Base-by-base conservation (phyloP, 768 basidiomycete genomes). In the Hygrocybe punicea region DNA sequence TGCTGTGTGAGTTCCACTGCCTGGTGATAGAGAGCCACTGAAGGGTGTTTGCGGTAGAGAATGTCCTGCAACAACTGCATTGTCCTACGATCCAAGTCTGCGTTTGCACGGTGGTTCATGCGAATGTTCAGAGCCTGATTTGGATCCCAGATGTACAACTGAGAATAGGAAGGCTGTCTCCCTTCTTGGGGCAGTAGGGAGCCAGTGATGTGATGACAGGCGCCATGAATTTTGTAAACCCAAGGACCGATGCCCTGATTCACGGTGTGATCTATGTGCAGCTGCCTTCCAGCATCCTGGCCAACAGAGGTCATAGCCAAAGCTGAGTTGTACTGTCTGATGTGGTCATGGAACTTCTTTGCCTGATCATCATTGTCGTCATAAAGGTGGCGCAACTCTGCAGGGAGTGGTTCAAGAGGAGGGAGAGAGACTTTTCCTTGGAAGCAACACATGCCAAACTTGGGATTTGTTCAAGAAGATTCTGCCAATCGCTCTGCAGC, bases 81-180 rank as follows among this genome's bases (percentile, higher is more conserved):
- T 2, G 63, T 59, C 36, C 64, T 62, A 0, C 44, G 25, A 16
- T 60, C 33, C 9, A 60, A 24, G 4, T 60, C 44, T 2, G 42
- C 24, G n/a, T 68, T 29, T 1, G 61, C 59, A 1, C 51, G 47
- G 19, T 60, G 25, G n/a, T n/a, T 24, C 56, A 65, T 59, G 1
- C 63, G 25, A 21, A 48, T 23, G 6, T 71, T 8, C 3, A 65
- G 42, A 0, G 74, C 76, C 4, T 57, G 60, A 3, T 44, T 5
- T 11, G 75, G 66, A 63, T 79, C 75, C 66, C 74, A 71, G 2
- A 79, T 65, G 47, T 76, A 76, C 0, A 77, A 65, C 55, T 79
- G 74, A 6, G 73, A 69, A 67, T 69, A 77, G 1, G 36, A 17
- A 0, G 73, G 67, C 0, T 54, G 37, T 0, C 29, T 2, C 11